Evolutionary conservation across 257 asterid genomes (phyloP), one percentile per base, ranked within the genome.

Genomic region (Henckelia pumila): DNA sequence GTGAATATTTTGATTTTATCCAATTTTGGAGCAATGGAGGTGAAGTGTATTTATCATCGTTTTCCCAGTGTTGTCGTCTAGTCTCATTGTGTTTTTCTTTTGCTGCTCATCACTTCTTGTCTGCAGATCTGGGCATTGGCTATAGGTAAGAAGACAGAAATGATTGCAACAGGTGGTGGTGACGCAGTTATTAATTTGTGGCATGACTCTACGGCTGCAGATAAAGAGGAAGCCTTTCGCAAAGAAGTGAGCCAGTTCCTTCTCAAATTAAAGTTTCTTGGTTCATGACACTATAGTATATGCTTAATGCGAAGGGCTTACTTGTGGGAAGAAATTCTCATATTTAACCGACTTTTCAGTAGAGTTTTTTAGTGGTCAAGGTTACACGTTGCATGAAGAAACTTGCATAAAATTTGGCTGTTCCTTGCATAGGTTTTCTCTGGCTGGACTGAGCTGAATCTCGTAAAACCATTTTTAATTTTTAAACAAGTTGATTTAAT

Each of bases 141-240:
- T 61, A 73, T 94, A 57, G 96, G 99, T 65, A 91, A 83, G 87
- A 75, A 80, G 78, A 91, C 99, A 53, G 97, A 94, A 79, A 79
- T 94, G 96, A 81, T 94, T 76, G 96, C 91, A 23, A 91, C 99
- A 4, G 99, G 99, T 55, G 96, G 99, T 9, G 86, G 88, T 67
- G 99, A 91, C 80, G 96, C 96, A 63, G 91, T 91, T 40, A 82
- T 94, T 73, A 91, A 87, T 77, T 78, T 94, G 82, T 94, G 99
- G 99, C 91, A 87, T 1, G 99, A 94, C 76, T 94, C 93, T n/a
- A 94, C 99, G 6, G 84, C 91, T 67, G 86, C 76, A 17, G 99
- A 94, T 21, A 86, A 84, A 76, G 96, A 88, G 83, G 97, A 85
- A 83, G 95, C 90, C 71, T 94, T 88, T 58, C 95, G 80, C 62